Evolutionary conservation across 1,284 basidiomycete genomes (phyloP), one percentile per base, ranked within the genome.

Genomic region (Ceratobasidium sp.): DNA sequence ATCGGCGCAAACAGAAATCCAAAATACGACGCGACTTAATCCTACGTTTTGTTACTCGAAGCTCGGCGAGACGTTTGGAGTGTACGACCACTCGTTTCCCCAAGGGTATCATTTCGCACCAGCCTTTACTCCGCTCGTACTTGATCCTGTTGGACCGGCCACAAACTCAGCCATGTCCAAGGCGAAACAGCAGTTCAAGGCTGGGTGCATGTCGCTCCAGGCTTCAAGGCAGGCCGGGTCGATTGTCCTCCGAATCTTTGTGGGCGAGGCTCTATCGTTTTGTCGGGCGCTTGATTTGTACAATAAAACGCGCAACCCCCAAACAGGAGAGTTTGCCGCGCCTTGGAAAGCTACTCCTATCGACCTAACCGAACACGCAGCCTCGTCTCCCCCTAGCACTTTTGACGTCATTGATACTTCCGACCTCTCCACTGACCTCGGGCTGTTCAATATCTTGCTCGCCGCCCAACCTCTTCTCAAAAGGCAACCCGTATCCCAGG

Each of bases 381-480:
- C 43, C 7, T 62, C 58, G 0, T 62, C 58, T 50, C 58, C 58
- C 17, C 68, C 68, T 17, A 22, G 27, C 29, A 34, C 52, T 0
- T 87, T 86, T 77, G 78, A 84, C 55, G 78, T 85, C 57, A 84
- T 87, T 65, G 83, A 86, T 50, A 83, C 85, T 0, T 86, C 85
- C 29, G 85, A 85, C 69, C 71, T 86, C n/a, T 74, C 75, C 15
- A 84, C 86, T 72, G 80, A 84, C 62, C 52, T 83, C 1, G 85
- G 85, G 0, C 74, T 85, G 17, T 69, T 86, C n/a, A 86, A 86
- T 71, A 69, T 86, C 22, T 75, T 86, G 32, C 64, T 81, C 7
- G 76, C 75, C 20, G 75, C 80, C 0, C 45, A 71, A 38, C 78
- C 83, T 49, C 73, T 85, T 5, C 77, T 85, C 35, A 71, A 70